Evolutionary conservation across 176 grass and related monocot species (phyloP).

Genomic region (Oryza glumipatula): DNA sequence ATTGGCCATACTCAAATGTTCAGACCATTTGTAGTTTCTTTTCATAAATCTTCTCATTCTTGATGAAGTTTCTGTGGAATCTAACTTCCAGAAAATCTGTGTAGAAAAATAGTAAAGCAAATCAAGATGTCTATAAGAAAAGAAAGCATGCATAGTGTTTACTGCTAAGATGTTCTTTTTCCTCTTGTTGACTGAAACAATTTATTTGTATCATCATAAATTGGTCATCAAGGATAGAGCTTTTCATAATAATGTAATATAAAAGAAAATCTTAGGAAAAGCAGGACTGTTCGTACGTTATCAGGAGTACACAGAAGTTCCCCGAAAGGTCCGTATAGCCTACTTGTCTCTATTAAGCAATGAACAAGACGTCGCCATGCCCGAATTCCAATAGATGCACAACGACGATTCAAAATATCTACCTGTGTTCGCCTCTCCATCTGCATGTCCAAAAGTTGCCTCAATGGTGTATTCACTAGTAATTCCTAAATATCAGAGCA

Average conservation of each 20-base stretch:
- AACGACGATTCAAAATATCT: slow-evolving; percentile 60
- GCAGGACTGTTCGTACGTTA: slow-evolving; percentile 51
- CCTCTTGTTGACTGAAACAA: not conserved
- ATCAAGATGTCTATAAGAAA: slow-evolving; percentile 27
- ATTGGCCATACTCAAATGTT: slow-evolving; percentile 62
- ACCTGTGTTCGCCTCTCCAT: slow-evolving; percentile 75
- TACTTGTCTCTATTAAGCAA: slow-evolving; percentile 66
- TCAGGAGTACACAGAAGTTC: slow-evolving; percentile 66
- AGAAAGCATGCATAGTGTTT: slow-evolving; percentile 14
- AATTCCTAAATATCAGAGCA: slow-evolving; percentile 28
- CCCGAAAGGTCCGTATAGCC: slow-evolving; percentile 84
- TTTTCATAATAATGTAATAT: slow-evolving; percentile 38
- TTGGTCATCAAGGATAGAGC: not conserved
- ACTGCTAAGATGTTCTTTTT: not conserved
- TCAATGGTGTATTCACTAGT: slow-evolving; percentile 13
- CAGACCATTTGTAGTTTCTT: slow-evolving; percentile 78
- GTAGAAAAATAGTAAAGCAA: slow-evolving; percentile 25
- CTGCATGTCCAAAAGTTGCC: slow-evolving; percentile 55
- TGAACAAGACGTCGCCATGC: slow-evolving; percentile 83
- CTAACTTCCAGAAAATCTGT: slow-evolving; percentile 88
- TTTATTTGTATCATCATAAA: not conserved
- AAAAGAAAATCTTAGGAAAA: slow-evolving; percentile 29
- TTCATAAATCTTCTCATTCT: slow-evolving; percentile 96
- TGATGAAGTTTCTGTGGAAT: slow-evolving; percentile 82
- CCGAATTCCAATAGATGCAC: slow-evolving; percentile 50